These are phyloP conservation scores for Pythium biforme DNA, from an alignment of 352 stramenopile species.

Conservation along the genomic window DNA sequence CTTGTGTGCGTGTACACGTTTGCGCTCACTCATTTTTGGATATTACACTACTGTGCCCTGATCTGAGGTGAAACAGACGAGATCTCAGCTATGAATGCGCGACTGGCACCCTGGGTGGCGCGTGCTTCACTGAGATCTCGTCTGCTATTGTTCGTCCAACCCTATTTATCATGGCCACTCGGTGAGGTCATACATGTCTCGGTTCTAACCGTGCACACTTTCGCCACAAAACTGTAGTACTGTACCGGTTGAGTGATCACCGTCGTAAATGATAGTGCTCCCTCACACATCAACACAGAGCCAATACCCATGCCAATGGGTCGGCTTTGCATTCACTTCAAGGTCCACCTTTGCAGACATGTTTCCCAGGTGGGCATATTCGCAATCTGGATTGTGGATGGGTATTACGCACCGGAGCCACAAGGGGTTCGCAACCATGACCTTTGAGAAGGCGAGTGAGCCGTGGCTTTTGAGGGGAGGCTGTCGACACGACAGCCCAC, in stretches of 20 bases:
- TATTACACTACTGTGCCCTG: too few species aligned
- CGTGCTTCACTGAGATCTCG: background rate
- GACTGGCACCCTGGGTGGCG: background rate
- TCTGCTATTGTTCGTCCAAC: background rate
- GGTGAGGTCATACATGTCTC: background rate
- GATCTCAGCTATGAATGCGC: constrained; percentile 6
- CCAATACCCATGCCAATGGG: background rate
- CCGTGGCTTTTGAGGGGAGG: background rate
- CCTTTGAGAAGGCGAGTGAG: background rate
- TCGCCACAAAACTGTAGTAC: too few species aligned
- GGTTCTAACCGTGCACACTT: too few species aligned
- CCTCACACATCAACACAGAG: background rate
- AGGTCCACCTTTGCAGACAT: background rate
- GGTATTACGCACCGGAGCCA: background rate
- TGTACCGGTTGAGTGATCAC: background rate
- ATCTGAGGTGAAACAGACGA: constrained; percentile 4
- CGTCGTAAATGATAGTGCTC: too few species aligned
- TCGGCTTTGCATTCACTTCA: background rate
- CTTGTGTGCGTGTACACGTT: too few species aligned
- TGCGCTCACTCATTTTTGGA: too few species aligned
- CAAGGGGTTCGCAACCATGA: background rate
- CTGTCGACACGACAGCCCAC: background rate
- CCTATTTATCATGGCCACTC: background rate
- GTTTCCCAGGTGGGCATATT: background rate
- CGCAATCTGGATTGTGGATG: background rate